Conservation (phyloP, 2,329 filamentous ascomycete species). For the Pezicula rhizophila region DNA sequence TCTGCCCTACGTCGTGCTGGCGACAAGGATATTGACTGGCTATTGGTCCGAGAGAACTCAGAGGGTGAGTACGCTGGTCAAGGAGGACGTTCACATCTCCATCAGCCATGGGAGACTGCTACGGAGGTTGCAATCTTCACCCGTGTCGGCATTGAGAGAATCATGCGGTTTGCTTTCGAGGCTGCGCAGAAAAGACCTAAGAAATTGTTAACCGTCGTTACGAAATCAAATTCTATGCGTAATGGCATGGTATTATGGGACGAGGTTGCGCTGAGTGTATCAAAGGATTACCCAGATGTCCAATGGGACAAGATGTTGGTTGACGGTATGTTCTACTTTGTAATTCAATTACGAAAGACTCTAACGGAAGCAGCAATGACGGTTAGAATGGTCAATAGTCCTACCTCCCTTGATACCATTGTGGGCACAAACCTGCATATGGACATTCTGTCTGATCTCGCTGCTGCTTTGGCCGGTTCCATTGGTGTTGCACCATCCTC, state of each 20-base stretch:
- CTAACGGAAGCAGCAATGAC: too few species aligned
- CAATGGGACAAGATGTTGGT: constrained; percentile 58
- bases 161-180: constrained; percentile 57
- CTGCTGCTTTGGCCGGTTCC: constrained; percentile 60
- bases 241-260: constrained; percentile 64
- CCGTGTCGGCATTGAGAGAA: constrained; percentile 49
- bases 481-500: constrained; percentile 66
- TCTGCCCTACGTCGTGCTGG: constrained; percentile 41
- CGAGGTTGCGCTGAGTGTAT: constrained; percentile 48
- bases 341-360: too few species aligned
- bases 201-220: constrained; percentile 54
- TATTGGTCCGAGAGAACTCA: constrained; percentile 59
- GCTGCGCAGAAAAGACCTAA: constrained; percentile 42
- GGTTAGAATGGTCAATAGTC: constrained; percentile 48
- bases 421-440: constrained; percentile 56
- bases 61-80: constrained; percentile 61
- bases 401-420: constrained; percentile 51
- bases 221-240: constrained; percentile 57
- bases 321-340: too few species aligned
- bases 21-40: constrained; percentile 51
- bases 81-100: constrained; percentile 51
- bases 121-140: constrained; percentile 59
- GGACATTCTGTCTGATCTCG: constrained; percentile 64
- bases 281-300: constrained; percentile 52
- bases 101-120: constrained; percentile 50